Conservation (phyloP, 768 basidiomycete genomes). For the Macrolepiota fuliginosa region DNA sequence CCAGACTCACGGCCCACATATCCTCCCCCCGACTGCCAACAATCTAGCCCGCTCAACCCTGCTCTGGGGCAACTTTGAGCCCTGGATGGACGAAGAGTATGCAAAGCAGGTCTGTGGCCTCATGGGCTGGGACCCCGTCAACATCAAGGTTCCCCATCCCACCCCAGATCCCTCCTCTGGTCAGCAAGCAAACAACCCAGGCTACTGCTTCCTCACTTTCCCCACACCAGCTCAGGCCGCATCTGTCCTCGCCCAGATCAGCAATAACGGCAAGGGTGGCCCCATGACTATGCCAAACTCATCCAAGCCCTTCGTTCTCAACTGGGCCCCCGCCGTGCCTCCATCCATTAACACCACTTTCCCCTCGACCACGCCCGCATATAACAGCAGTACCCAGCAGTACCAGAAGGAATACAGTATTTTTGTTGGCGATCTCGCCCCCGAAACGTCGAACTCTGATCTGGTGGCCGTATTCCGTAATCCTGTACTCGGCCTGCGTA, state of each 20-base stretch:
- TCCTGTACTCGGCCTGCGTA: conserved; percentile 80
- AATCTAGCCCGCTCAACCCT: conserved; percentile 56
- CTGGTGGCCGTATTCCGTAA: conserved; percentile 92
- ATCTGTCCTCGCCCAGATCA: conserved; percentile 68
- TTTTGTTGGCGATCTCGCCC: conserved; percentile 91
- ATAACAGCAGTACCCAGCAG: conserved; percentile 20
- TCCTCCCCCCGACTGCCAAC: conserved; percentile 21
- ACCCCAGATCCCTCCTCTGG: conserved; percentile 53
- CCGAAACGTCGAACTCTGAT: conserved; percentile 93
- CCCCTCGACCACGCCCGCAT: conserved; percentile 22
- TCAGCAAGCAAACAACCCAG: conserved; percentile 78
- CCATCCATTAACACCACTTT: conserved; percentile 30
- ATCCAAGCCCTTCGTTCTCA: conserved; percentile 73
- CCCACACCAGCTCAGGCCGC: conserved; percentile 67
- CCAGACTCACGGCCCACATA: conserved; percentile 20
- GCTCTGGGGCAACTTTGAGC: conserved; percentile 87
- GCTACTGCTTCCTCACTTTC: conserved; percentile 88
- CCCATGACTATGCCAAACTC: conserved; percentile 84
- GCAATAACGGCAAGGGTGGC: conserved; percentile 36
- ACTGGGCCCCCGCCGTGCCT: conserved; percentile 59
- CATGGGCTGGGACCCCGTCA: conserved; percentile 84
- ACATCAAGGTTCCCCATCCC: conserved; percentile 69
- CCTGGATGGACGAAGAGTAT: conserved; percentile 98
- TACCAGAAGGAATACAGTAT: conserved; percentile 89
- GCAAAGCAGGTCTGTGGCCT: conserved; percentile 81